A percentile compares a stretch with the other conserved stretches of the same genome.
phyloP scores from a whole-genome alignment of 306 rosid genomes.

The Castanea sativa region DNA sequence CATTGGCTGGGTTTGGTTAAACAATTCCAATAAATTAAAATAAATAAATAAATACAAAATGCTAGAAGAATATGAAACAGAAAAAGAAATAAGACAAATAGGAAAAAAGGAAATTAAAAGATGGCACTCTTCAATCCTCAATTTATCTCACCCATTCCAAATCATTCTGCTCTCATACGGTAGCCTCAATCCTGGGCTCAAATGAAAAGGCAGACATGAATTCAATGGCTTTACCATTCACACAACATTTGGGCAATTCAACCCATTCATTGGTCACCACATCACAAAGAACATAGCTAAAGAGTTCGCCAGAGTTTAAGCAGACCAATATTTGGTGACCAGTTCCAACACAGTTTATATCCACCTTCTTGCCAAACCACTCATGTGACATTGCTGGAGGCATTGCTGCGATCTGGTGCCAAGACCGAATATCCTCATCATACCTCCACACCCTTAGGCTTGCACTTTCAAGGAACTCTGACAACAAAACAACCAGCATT shows the following conservation, averaged over 20 bases:
- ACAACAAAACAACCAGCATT: constrained; percentile 75
- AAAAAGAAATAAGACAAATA: constrained; percentile 1
- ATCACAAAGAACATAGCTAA: constrained; percentile 60
- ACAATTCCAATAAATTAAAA: constrained; percentile 18
- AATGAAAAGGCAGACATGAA: constrained; percentile 91
- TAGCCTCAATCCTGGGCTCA: constrained; percentile 91
- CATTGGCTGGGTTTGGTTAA: constrained; percentile 34
- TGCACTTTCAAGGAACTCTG: constrained; percentile 74
- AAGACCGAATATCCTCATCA: constrained; percentile 48
- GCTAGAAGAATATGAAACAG: constrained; percentile 8
- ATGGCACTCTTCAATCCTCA: neutral
- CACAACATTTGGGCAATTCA: constrained; percentile 66
- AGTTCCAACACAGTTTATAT: constrained; percentile 85
- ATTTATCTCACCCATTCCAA: neutral
- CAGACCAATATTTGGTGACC: constrained; percentile 68
- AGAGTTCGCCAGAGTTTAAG: constrained; percentile 61
- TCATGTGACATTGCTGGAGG: constrained; percentile 85
- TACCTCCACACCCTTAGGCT: constrained; percentile 82
- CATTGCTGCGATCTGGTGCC: constrained; percentile 85
- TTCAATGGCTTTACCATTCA: constrained; percentile 65
- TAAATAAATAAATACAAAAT: neutral
- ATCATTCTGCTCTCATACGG: constrained; percentile 34
- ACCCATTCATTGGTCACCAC: constrained; percentile 61
- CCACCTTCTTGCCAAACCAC: constrained; percentile 90
- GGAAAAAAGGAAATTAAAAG: neutral